Evolutionary conservation across 192 early-diverging fungal species (phyloP), one percentile per base, ranked within the genome.

Genomic region (Coemansia aciculifera): DNA sequence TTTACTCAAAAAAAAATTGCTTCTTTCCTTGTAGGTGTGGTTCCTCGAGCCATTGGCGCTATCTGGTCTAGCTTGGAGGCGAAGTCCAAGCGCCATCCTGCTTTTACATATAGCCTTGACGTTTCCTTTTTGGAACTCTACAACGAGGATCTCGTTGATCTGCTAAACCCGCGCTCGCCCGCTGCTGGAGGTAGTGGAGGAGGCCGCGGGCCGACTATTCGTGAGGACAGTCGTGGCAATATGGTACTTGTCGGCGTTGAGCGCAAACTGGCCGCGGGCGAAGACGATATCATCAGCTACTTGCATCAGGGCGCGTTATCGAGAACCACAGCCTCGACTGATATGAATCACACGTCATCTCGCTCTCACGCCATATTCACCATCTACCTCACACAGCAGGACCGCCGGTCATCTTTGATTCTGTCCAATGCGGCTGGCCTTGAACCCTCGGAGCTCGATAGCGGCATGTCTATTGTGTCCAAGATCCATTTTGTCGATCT

Each of bases 401-500:
- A 91, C 68, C 86, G 85, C 62, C 89, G 85, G 12, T 56, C 66
- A 7, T 68, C 66, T 3, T 21, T 66, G 27, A 8, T 56, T 13
- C 24, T 48, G 6, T 21, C 54, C 11, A 64, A 23, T 11, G 52
- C 19, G 48, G 51, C 62, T 9, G 44, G 57, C 5, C n/a, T 40
- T 19, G 65, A 65, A 51, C 9, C 46, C 1, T 57, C 59, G 5
- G 63, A 48, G 23, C 66, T 72, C 9, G 75, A 77, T 36, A 56
- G 60, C 17, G 69, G 72, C 6, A 59, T 67, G 32, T 67, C 71
- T 4, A 88, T 86, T 3, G 71, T 75, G 42, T 95, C 94, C 21
- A 99, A 98, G 78, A 95, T 99, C 60, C 94, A 97, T 69, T 99
- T 99, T 87, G 98, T 99, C 10, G 98, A 99, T 86, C 78, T 99